Evolutionary conservation across 768 basidiomycete genomes (phyloP).

Genomic region (Thelephora aurantiotincta): DNA sequence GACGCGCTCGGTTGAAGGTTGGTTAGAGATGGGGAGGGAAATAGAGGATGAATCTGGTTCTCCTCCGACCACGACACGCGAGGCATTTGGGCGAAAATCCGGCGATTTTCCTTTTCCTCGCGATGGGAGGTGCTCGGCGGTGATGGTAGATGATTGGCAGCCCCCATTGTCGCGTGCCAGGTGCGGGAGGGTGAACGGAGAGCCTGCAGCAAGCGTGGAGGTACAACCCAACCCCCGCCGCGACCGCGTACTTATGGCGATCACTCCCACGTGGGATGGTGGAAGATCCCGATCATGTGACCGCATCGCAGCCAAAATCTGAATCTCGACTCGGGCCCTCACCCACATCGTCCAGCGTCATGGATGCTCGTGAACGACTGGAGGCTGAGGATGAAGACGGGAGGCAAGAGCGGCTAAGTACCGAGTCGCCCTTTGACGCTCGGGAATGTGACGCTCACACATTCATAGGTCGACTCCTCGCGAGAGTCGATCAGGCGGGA

Average conservation of each 20-base stretch:
- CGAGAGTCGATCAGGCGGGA: too few species aligned
- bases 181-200: too few species aligned
- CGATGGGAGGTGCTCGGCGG: slow-evolving; percentile 46
- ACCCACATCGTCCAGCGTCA: not conserved
- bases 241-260: too few species aligned
- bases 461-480: too few species aligned
- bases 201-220: too few species aligned
- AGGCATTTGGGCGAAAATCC: slow-evolving; percentile 14
- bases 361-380: not conserved
- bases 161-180: not conserved
- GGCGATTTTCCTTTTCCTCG: slow-evolving; percentile 35
- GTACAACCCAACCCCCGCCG: too few species aligned
- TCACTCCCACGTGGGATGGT: too few species aligned
- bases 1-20: slow-evolving; percentile 19
- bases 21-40: slow-evolving; percentile 12
- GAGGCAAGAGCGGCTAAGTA: not conserved
- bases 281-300: not conserved
- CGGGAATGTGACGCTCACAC: too few species aligned
- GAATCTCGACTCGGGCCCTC: not conserved
- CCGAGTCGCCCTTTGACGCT: too few species aligned
- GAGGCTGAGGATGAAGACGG: not conserved
- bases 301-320: not conserved
- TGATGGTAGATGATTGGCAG: slow-evolving; percentile 26
- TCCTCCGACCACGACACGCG: slow-evolving; percentile 40
- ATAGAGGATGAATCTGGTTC: slow-evolving; percentile 31